phyloP scores from a whole-genome alignment of 1,139 yeast species.

The Yamadazyma aaseri region DNA sequence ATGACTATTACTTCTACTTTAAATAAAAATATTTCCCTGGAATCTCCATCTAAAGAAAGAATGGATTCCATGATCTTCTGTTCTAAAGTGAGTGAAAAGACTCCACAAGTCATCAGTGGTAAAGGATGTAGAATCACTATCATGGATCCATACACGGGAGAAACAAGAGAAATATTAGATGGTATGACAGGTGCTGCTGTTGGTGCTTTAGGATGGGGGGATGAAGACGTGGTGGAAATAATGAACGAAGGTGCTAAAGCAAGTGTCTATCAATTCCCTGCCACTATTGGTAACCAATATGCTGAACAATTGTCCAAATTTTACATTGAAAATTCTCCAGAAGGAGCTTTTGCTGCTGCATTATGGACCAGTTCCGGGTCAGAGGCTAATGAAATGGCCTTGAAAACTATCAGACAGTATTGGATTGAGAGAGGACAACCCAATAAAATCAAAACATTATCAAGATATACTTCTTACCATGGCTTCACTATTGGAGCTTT shows the following conservation, averaged over 20 bases:
- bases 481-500: slow-evolving; percentile 58
- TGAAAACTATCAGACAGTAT: slow-evolving; percentile 57
- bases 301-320: slow-evolving; percentile 54
- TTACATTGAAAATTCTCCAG: slow-evolving; percentile 50
- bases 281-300: slow-evolving; percentile 37
- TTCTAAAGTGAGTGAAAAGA: slow-evolving; percentile 35
- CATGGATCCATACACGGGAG: slow-evolving; percentile 43
- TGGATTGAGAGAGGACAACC: slow-evolving; percentile 50
- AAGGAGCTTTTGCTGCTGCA: slow-evolving; percentile 53
- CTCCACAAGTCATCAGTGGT: slow-evolving; percentile 46
- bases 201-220: slow-evolving; percentile 59
- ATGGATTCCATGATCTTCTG: slow-evolving; percentile 31
- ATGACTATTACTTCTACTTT: slow-evolving; percentile 12
- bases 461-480: slow-evolving; percentile 56
- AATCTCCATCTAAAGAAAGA: slow-evolving; percentile 12
- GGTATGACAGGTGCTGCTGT: slow-evolving; percentile 69
- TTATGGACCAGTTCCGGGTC: slow-evolving; percentile 61
- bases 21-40: slow-evolving; percentile 16
- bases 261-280: slow-evolving; percentile 46
- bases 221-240: slow-evolving; percentile 47
- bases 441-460: slow-evolving; percentile 49
- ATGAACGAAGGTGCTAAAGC: slow-evolving; percentile 49
- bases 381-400: slow-evolving; percentile 59
- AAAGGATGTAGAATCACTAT: slow-evolving; percentile 49
- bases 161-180: slow-evolving; percentile 42